Base-by-base conservation (phyloP, 2,329 filamentous ascomycete species). In the Grosmannia huntii region DNA sequence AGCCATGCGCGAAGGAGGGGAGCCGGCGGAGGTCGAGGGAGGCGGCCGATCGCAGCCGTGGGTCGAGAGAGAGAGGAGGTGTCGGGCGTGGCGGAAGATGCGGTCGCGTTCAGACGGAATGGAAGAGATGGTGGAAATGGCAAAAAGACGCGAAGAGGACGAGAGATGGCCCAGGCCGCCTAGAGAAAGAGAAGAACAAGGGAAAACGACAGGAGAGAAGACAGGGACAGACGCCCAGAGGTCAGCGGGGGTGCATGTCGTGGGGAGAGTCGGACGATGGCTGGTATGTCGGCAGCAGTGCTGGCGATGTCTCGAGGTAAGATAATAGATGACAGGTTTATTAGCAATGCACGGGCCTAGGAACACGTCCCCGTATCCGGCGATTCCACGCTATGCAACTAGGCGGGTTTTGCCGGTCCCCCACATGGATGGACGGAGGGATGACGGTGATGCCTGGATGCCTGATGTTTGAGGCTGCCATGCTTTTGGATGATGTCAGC, bases 1-100 rank as follows among this genome's bases (percentile, higher is more conserved):
- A 70, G 74, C 70, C 76, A 79, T 79, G 70, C 75, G 76, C 61
- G 57, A 11, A 31, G 51, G 38, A 33, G 31, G 52, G 36, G 10
- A 25, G 54, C 48, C 50, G 48, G 55, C n/a, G 46, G 52, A 23
- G 53, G 25, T 64, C 21, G 36, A 48, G 36, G 33, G 33, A 25
- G 25, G 27, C 21, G 9, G 25, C 33, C 27, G 52, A 33, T 53
- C 49, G 53, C 23, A n/a, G 51, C 27, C 28, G 50, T n/a, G 31
- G 57, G 25, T 44, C 31, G 41, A 55, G 19, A 65, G 48, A 27
- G 36, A 27, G 14, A 28, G 12, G 23, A 11, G 12, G 23, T 27
- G 21, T n/a, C 44, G 21, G 44, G 11, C 6, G 10, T 14, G 12
- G 23, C 23, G 23, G 48, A 50, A 16, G 23, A 19, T 27, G 23